A percentile compares a stretch with the other conserved stretches of the same genome.
phyloP scores from a whole-genome alignment of 1,284 basidiomycete species.

The Sphaerobolus stellatus region DNA sequence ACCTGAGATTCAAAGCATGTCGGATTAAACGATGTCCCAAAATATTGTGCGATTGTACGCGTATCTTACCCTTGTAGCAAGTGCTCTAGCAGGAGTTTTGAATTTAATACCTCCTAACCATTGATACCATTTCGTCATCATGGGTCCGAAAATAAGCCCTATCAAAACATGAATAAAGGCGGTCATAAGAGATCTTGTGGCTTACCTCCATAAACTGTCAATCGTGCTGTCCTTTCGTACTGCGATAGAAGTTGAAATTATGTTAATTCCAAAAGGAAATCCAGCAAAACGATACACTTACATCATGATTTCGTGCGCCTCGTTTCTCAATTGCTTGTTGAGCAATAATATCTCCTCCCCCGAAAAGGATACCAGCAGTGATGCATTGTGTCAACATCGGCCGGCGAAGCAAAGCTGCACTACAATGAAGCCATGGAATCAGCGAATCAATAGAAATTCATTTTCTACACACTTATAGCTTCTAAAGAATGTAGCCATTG shows the following conservation, averaged over 20 bases:
- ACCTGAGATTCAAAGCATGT: conserved; percentile 43
- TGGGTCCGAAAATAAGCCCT: conserved; percentile 72
- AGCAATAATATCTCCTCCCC: conserved; percentile 78
- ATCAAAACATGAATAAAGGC: conserved; percentile 11
- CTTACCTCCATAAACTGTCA: conserved; percentile 73
- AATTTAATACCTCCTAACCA: conserved; percentile 65
- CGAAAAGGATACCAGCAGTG: conserved; percentile 70
- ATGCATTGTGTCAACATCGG: conserved; percentile 64
- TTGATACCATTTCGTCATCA: conserved; percentile 70
- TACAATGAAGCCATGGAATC: conserved; percentile 34
- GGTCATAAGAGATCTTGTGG: neutral
- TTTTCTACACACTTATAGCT: conserved; percentile 51
- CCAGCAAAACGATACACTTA: conserved; percentile 36
- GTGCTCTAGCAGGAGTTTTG: conserved; percentile 51
- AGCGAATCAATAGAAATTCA: neutral
- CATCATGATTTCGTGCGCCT: conserved; percentile 66
- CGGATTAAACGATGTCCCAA: neutral
- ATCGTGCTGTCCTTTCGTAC: conserved; percentile 60
- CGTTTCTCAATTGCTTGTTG: conserved; percentile 77
- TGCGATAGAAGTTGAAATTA: too few species aligned
- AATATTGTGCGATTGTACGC: conserved; percentile 11
- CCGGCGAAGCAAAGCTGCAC: conserved; percentile 59
- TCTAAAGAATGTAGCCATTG: conserved; percentile 47
- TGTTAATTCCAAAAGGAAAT: neutral
- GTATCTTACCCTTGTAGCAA: conserved; percentile 57